Percentiles rank a stretch among this genome's conserved stretches.
Evolutionary conservation across 768 basidiomycete genomes (phyloP).

Genomic region (Rhodotorula kratochvilovae): DNA sequence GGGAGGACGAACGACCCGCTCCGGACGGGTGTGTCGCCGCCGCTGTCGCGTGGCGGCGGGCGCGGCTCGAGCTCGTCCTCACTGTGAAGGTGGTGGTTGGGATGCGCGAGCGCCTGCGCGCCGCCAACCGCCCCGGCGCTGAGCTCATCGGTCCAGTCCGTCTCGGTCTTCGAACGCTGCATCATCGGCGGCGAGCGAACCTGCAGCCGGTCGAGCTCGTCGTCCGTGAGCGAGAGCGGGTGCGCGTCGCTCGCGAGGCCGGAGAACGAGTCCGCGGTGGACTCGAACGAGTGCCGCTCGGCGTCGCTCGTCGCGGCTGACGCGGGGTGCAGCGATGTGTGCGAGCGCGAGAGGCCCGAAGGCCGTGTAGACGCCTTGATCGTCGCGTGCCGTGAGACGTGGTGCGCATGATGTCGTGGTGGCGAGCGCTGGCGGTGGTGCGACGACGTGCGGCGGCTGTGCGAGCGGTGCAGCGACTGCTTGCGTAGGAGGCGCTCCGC

Average conservation of each 20-base stretch:
- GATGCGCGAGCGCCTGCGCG: background rate
- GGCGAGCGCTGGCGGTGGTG: background rate
- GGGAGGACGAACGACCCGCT: background rate
- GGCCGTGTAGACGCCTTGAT: background rate
- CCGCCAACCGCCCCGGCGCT: too few relatives aligned
- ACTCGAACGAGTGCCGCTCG: conserved; percentile 34
- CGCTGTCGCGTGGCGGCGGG: background rate
- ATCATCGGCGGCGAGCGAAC: conserved; percentile 24
- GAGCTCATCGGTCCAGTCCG: background rate
- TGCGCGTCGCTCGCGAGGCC: background rate
- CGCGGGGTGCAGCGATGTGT: conserved; percentile 1
- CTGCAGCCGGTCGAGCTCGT: conserved; percentile 34
- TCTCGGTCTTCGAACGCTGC: conserved; percentile 31
- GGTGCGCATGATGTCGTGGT: background rate
- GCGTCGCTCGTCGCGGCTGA: background rate
- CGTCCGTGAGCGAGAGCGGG: conserved; percentile 25
- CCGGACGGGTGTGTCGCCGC: background rate
- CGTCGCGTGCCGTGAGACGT: background rate
- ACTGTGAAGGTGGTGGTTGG: too few relatives aligned
- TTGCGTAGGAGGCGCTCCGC: conserved; percentile 20
- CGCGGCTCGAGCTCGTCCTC: conserved; percentile 32
- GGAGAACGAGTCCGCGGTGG: conserved; percentile 13
- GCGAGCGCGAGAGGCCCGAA: conserved; percentile 2
- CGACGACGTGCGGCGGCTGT: conserved; percentile 11
- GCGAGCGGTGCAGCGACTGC: conserved; percentile 13